A percentile compares a stretch with the other conserved stretches of the same genome.
These are phyloP conservation scores for Aspergillus flavus DNA, from an alignment of 2,329 filamentous ascomycete genomes.

Conservation along the genomic window DNA sequence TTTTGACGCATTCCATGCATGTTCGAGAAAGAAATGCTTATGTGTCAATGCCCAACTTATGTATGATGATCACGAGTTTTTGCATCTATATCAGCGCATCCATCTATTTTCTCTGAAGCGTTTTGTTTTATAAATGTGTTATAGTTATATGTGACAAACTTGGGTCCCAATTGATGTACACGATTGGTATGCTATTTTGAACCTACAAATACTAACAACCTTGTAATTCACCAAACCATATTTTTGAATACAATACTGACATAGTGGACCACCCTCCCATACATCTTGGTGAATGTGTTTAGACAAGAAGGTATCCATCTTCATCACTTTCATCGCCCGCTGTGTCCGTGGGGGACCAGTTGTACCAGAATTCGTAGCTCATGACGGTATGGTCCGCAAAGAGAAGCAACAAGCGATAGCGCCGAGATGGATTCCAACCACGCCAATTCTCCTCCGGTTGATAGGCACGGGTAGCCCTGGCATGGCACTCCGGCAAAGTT, in stretches of 20 bases:
- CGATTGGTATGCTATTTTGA: not conserved
- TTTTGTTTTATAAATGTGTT: not conserved
- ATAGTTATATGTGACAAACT: not conserved
- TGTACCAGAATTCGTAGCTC: conserved; percentile 61
- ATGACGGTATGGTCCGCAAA: conserved; percentile 60
- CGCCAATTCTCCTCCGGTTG: conserved; percentile 43
- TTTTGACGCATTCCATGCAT: conserved; percentile 22
- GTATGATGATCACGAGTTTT: conserved; percentile 5
- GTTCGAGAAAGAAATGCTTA: not conserved
- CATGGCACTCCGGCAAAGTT: conserved; percentile 40
- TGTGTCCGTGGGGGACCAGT: conserved; percentile 32
- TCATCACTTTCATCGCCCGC: conserved; percentile 16
- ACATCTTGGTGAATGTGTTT: not conserved
- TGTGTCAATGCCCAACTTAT: not conserved
- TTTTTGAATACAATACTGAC: not conserved
- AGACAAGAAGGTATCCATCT: conserved; percentile 20
- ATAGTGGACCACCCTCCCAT: not conserved
- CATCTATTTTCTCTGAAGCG: not conserved
- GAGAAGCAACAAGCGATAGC: conserved; percentile 57
- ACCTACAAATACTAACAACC: not conserved
- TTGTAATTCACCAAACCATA: not conserved
- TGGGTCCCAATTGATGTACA: not conserved
- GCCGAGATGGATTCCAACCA: conserved; percentile 44
- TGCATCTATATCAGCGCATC: conserved; percentile 14
- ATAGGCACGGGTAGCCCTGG: conserved; percentile 33